Evolutionary conservation across 495 filamentous ascomycete genomes (phyloP), one percentile per base, ranked within the genome.

Genomic region (Apiosordaria backusii): DNA sequence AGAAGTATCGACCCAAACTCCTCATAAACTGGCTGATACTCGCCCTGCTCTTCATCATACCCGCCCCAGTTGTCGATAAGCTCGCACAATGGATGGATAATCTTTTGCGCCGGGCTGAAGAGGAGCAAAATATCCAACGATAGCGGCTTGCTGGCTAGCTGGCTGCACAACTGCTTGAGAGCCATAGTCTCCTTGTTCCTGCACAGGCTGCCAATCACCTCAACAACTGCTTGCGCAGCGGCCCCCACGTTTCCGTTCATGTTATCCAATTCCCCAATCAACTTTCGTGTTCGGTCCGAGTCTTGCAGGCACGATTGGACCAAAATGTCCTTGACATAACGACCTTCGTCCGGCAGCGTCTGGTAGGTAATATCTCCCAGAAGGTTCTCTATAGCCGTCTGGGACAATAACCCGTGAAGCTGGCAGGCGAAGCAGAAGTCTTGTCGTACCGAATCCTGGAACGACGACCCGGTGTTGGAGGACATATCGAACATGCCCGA

Each of bases 1-100:
- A 98, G 84, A 6, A 98, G 80, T 18, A 97, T 89, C 53, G 91
- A 90, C 0, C 93, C 92, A 66, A 98, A 99, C 67, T 99, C 96
- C 68, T 98, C 94, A 71, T 98, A 98, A 1, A 97, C 90, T 0
- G 94, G 95, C 73, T 97, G 93, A 70, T 95, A 95, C 74, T 99
- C 95, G 45, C 89, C 88, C 81, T 96, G 92, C 62, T 97, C 94
- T 68, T 96, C 94, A 66, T 97, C 94, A 77, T 94, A 96, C 19
- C 85, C 72, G 2, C 66, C 83, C 95, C 94, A 99, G 57, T 87
- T 87, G 76, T 98, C 92, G 9, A 99, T 79, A 9, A 97, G 77
- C 29, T 89, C 83, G 71, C 93, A 97, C 15, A 99, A 79, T 19
- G 95, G 93, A 63, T 92, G 87, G 3, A 98, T 76, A 21, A 98